phyloP scores from a whole-genome alignment of 2,329 filamentous ascomycete genomes.

The Thielaviopsis populi region DNA sequence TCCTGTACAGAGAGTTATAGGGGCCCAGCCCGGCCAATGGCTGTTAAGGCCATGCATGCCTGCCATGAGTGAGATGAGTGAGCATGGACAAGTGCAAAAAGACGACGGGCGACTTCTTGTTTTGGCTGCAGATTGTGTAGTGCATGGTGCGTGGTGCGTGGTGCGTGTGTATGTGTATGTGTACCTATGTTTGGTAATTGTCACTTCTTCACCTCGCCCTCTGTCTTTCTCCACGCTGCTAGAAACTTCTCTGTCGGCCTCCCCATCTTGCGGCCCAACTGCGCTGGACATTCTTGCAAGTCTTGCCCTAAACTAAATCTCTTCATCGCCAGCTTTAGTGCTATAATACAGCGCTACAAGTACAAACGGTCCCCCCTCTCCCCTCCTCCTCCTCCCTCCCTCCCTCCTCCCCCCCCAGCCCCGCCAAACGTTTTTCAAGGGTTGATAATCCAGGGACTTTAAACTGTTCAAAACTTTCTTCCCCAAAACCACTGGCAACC shows the following conservation, averaged over 20 bases:
- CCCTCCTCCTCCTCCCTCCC: no score
- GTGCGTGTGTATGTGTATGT: no score
- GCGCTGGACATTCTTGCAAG: no score
- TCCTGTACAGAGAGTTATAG: not conserved
- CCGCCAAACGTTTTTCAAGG: not conserved
- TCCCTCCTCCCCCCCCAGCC: not conserved
- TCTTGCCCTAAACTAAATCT: no score
- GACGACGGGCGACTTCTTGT: no score
- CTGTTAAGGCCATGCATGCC: not conserved
- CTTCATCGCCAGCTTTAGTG: no score
- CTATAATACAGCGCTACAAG: not conserved
- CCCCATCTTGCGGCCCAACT: not conserved
- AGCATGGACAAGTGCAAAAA: no score
- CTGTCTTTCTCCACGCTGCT: not conserved
- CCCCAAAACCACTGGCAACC: not conserved
- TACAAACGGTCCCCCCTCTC: not conserved
- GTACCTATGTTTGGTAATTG: no score
- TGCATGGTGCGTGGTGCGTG: no score
- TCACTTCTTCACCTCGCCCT: not conserved
- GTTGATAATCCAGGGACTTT: not conserved
- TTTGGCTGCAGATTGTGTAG: no score
- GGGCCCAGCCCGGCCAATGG: not conserved
- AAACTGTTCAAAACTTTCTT: not conserved
- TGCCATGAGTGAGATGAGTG: no score
- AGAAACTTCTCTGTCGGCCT: not conserved